Conservation (phyloP, 768 basidiomycete species). For the Arthromyces matolae region DNA sequence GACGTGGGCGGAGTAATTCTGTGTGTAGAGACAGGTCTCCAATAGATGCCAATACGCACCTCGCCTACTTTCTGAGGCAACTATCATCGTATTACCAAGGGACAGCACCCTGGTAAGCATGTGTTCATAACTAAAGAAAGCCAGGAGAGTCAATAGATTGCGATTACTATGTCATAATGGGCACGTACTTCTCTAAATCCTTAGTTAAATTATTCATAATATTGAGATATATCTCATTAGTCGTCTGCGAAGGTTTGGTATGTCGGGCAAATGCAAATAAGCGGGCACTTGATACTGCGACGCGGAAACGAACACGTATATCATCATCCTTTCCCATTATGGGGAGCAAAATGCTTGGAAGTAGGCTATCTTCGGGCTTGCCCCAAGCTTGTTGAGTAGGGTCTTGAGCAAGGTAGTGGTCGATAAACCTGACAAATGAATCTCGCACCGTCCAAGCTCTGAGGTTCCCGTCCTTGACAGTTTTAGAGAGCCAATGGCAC, state of each 20-base stretch:
- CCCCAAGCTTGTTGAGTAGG: slow-evolving; percentile 51
- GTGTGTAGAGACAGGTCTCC: slow-evolving; percentile 53
- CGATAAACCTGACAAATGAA: slow-evolving; percentile 59
- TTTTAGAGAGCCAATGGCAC: slow-evolving; percentile 49
- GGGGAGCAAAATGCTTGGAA: slow-evolving; percentile 47
- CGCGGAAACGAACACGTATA: slow-evolving; percentile 79
- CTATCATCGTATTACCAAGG: slow-evolving; percentile 75
- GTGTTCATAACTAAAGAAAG: slow-evolving; percentile 55
- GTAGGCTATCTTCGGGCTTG: slow-evolving; percentile 22
- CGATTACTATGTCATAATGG: not conserved
- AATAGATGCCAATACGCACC: slow-evolving; percentile 87
- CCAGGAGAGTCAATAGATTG: slow-evolving; percentile 2
- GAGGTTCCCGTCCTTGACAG: slow-evolving; percentile 38
- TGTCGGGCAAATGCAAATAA: slow-evolving; percentile 50
- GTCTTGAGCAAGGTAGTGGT: slow-evolving; percentile 58
- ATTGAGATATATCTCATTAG: slow-evolving; percentile 40
- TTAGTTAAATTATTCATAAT: slow-evolving; percentile 44
- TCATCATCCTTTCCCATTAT: slow-evolving; percentile 65
- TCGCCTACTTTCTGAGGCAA: slow-evolving; percentile 70
- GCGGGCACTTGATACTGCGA: slow-evolving; percentile 54
- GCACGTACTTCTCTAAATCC: slow-evolving; percentile 48
- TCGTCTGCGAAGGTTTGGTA: slow-evolving; percentile 19
- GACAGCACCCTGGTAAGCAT: slow-evolving; percentile 72
- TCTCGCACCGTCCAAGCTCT: slow-evolving; percentile 70
- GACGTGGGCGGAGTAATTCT: slow-evolving; percentile 37